Conservation (phyloP, 306 rosid species). For the Alnus glutinosa region DNA sequence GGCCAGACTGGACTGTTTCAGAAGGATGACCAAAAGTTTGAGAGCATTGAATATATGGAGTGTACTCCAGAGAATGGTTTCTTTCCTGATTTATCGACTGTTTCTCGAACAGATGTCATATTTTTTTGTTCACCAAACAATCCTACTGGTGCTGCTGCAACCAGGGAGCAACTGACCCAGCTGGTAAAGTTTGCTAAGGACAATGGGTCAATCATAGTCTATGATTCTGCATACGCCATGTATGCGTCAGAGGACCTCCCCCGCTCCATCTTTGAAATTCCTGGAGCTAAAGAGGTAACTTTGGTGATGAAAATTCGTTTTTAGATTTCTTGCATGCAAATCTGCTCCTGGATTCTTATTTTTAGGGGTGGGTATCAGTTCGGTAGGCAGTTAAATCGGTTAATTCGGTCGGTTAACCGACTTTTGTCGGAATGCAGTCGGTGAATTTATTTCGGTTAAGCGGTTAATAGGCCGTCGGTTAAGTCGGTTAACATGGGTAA, state of each 20-base stretch:
- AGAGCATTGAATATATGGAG: conserved; percentile 56
- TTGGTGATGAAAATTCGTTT: neutral
- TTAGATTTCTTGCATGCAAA: neutral
- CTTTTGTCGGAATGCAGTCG: no score
- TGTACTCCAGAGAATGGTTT: conserved; percentile 61
- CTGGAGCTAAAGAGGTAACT: conserved; percentile 91
- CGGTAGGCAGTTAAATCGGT: no score
- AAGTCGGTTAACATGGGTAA: no score
- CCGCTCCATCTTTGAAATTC: conserved; percentile 91
- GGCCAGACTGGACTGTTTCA: conserved; percentile 58
- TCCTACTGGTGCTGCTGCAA: conserved; percentile 92
- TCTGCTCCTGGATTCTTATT: conserved; percentile 11
- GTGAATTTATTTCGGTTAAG: no score
- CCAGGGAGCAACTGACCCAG: conserved; percentile 74
- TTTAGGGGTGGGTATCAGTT: no score
- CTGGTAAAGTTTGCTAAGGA: conserved; percentile 82
- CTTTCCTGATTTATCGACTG: conserved; percentile 46
- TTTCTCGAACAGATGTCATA: conserved; percentile 47
- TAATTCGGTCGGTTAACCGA: no score
- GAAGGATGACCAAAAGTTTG: conserved; percentile 46
- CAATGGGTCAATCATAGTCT: conserved; percentile 84
- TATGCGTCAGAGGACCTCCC: conserved; percentile 88
- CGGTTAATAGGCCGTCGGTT: no score
- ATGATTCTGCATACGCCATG: conserved; percentile 95
- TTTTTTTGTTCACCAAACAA: conserved; percentile 78